A percentile compares a stretch with the other conserved stretches of the same genome.
phyloP scores from a whole-genome alignment of 208 protist genomes.

The Leishmania braziliensis region DNA sequence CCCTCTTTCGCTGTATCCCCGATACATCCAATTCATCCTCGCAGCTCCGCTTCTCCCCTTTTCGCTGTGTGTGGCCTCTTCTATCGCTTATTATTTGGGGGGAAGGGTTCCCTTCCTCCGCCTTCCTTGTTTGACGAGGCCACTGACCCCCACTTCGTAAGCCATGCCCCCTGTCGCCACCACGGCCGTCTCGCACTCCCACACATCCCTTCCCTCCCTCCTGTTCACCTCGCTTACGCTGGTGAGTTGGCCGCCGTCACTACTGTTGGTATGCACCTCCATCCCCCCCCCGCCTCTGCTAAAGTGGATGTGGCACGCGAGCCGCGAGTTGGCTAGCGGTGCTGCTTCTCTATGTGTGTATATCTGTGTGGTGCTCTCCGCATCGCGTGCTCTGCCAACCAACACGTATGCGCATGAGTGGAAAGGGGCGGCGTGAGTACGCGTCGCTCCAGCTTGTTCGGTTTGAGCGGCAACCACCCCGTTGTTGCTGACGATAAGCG shows the following conservation, averaged over 20 bases:
- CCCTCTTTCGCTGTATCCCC: background rate
- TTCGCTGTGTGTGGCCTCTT: background rate
- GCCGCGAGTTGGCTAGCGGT: background rate
- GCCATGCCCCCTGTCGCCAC: background rate
- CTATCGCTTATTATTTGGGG: background rate
- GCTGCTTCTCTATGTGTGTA: no score
- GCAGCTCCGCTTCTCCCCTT: background rate
- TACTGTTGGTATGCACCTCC: background rate
- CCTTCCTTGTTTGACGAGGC: background rate
- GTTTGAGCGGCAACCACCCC: no score
- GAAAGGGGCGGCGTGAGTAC: no score
- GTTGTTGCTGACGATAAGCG: background rate
- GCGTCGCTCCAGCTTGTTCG: no score
- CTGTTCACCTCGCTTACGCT: background rate
- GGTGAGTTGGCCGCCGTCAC: background rate
- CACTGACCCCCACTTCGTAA: background rate
- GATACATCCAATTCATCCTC: background rate
- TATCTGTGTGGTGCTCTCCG: no score
- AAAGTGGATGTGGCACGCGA: background rate
- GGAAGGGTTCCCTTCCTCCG: background rate
- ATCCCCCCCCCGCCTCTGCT: background rate
- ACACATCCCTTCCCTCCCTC: no score
- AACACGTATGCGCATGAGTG: no score
- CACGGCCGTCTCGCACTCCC: background rate
- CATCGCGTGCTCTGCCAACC: no score